These are phyloP conservation scores for Lolium perenne DNA, from an alignment of 176 grass and related monocot species.

Conservation along the genomic window DNA sequence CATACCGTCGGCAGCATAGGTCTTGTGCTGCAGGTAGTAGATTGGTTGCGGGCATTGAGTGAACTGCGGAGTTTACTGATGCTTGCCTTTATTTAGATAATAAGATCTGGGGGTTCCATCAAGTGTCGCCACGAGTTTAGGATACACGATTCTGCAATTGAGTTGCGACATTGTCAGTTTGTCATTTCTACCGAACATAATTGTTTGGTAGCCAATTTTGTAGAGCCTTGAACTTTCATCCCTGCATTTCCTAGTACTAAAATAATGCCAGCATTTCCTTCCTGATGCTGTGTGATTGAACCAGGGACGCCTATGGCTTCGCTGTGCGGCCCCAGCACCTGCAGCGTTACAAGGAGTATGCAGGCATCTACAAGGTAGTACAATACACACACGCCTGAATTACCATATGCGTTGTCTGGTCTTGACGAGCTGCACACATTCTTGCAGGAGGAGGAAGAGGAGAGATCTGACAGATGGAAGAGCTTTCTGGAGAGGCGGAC, in stretches of 20 bases:
- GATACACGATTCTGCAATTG: slow-evolving; percentile 7
- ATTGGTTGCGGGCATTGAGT: slow-evolving; percentile 31
- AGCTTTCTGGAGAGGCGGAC: slow-evolving; percentile 78
- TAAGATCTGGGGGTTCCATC: slow-evolving; percentile 57
- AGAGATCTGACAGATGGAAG: slow-evolving; percentile 99
- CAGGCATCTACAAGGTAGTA: slow-evolving; percentile 86
- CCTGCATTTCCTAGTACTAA: background rate
- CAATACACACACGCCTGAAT: background rate
- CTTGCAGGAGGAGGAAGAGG: slow-evolving; percentile 92
- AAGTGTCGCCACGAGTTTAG: background rate
- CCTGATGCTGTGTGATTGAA: slow-evolving; percentile 47
- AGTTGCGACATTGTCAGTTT: background rate
- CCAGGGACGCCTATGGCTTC: slow-evolving; percentile 96
- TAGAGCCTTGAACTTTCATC: slow-evolving; percentile 15
- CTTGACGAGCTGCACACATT: background rate
- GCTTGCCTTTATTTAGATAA: slow-evolving; percentile 35
- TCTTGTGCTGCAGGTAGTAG: slow-evolving; percentile 2
- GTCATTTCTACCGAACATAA: background rate
- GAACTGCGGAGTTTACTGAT: slow-evolving; percentile 48
- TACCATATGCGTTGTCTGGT: slow-evolving; percentile 39
- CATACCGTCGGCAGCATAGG: background rate
- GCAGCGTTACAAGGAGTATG: slow-evolving; percentile 98
- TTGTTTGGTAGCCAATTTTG: background rate
- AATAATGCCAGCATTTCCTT: background rate
- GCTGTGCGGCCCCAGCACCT: slow-evolving; percentile 89